Conservation (phyloP, 1,284 basidiomycete species). For the Ustilago hordei region DNA sequence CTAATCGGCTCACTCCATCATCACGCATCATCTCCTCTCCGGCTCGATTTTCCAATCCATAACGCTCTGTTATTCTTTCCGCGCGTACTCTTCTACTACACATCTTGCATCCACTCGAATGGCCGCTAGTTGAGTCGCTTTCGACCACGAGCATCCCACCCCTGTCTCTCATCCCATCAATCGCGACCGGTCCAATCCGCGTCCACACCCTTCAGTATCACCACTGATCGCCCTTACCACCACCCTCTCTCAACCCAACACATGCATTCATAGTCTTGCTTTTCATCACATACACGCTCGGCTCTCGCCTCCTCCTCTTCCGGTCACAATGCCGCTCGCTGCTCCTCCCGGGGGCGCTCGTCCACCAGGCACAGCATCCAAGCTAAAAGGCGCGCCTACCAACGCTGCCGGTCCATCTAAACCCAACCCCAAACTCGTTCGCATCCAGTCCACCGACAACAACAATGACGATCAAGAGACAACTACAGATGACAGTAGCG, state of each 20-base stretch:
- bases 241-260: neutral
- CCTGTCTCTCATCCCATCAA: too few species aligned
- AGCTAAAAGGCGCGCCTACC: constrained; percentile 8
- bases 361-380: constrained; percentile 18
- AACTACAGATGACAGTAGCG: constrained; percentile 48
- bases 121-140: neutral
- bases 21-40: neutral
- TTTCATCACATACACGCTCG: neutral
- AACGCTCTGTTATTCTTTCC: too few species aligned
- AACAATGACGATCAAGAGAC: constrained; percentile 44
- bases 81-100: too few species aligned
- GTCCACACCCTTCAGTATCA: neutral
- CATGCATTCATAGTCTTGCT: constrained; percentile 22
- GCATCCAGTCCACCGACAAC: constrained; percentile 9
- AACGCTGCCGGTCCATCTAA: constrained; percentile 25
- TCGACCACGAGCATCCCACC: too few species aligned
- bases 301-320: constrained; percentile 5
- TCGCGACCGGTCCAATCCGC: too few species aligned
- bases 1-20: neutral
- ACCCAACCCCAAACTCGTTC: constrained; percentile 25
- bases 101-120: neutral
- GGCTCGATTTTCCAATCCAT: neutral
- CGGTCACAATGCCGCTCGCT: constrained; percentile 26
- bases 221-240: neutral
- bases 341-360: constrained; percentile 19